Evolutionary conservation across 2,329 filamentous ascomycete genomes (phyloP).

Genomic region (Colletotrichum coccodes): DNA sequence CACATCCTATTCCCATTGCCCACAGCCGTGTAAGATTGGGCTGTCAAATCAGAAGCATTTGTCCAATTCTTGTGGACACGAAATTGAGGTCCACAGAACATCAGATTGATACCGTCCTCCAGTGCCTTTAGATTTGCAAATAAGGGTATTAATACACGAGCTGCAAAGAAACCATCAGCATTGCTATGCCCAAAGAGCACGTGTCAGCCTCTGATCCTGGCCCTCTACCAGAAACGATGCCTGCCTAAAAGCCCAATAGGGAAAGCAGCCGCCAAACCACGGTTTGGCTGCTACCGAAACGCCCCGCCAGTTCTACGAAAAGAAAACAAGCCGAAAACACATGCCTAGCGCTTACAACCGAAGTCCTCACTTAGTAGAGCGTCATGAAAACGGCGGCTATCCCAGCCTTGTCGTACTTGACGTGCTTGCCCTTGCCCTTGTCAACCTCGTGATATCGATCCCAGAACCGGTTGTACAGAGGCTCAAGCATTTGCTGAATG

Average conservation of each 20-base stretch:
- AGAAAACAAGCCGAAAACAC: not conserved
- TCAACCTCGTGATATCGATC: conserved; percentile 98
- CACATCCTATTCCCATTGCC: not conserved
- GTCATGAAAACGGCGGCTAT: conserved; percentile 75
- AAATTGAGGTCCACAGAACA: too few species aligned
- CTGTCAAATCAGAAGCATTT: not conserved
- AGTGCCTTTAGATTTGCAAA: not conserved
- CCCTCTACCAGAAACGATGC: too few species aligned
- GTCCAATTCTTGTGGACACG: too few species aligned
- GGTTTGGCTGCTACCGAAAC: conserved; percentile 13
- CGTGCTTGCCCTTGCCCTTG: conserved; percentile 97
- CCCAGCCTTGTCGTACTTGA: conserved; percentile 92
- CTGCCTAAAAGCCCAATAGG: not conserved
- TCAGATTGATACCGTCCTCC: too few species aligned
- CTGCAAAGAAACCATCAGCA: not conserved
- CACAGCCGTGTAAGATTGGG: not conserved
- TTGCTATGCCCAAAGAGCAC: not conserved
- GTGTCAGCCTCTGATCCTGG: not conserved
- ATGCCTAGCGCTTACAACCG: conserved; percentile 6
- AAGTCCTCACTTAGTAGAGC: conserved; percentile 49
- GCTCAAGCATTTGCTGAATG: conserved; percentile 91
- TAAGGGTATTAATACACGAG: not conserved
- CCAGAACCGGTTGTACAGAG: conserved; percentile 94
- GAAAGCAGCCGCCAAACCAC: not conserved
- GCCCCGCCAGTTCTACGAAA: conserved; percentile 7